Evolutionary conservation across 306 rosid species (phyloP), one percentile per base, ranked within the genome.

Genomic region (Glycine soja): DNA sequence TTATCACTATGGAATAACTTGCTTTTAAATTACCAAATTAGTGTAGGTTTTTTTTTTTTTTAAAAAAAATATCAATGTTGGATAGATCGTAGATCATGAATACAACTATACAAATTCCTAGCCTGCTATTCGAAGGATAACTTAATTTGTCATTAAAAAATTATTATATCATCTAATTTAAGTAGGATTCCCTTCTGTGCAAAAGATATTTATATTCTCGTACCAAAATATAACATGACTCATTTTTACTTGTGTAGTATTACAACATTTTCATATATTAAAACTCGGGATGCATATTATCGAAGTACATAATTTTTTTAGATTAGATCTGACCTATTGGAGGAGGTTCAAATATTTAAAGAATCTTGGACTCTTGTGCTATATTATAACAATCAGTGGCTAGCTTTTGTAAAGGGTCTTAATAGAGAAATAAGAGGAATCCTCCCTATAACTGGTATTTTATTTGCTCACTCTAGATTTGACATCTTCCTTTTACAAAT

Each of bases 391-490:
- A 24, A 24, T 38, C 13, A 57, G 14, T 3, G 48, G 63, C 12
- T 65, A 7, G 3, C 63, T 67, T 36, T 46, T 57, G 72, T 47
- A 61, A 32, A 58, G 76, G 8, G 43, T 47, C n/a, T n/a, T 4
- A 57, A 56, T 8, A 15, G 59, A 30, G 6, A 43, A 51, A 40
- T 42, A 57, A 59, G 15, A 47, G 62, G 34, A 66, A 74, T 38
- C 52, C 75, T 58, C 62, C 52, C 3, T 24, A 34, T 79, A 46
- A n/a, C 62, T 53, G 76, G 36, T 53, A 62, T 72, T 61, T 74
- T 59, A 80, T 67, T 62, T 68, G 70, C 7, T 79, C 68, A 76
- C 65, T 40, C 61, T 78, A 84, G 88, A 86, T 86, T 77, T 85
- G 87, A 84, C 84, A 82, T 82, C 85, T 59, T 73, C 19, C 52